phyloP scores from a whole-genome alignment of 768 basidiomycete genomes.

The Phlebiopsis gigantea region DNA sequence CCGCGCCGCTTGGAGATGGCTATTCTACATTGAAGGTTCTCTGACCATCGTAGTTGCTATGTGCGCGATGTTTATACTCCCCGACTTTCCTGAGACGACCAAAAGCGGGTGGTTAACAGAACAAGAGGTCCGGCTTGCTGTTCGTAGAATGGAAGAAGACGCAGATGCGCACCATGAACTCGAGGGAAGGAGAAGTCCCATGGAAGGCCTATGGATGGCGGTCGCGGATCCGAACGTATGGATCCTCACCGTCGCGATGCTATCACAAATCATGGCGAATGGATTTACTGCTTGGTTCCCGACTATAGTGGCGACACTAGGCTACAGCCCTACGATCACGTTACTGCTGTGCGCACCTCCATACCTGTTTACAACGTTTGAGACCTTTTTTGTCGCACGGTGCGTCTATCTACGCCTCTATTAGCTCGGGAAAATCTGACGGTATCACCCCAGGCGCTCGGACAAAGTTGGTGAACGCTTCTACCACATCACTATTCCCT shows the following conservation, averaged over 20 bases:
- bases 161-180: conserved; percentile 37
- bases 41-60: conserved; percentile 51
- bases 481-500: conserved; percentile 51
- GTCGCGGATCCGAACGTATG: conserved; percentile 81
- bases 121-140: conserved; percentile 50
- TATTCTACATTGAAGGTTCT: conserved; percentile 65
- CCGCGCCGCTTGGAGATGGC: conserved; percentile 64
- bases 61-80: conserved; percentile 56
- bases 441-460: conserved; percentile 47
- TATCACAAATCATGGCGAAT: conserved; percentile 48
- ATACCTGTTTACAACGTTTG: conserved; percentile 55
- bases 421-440: background rate
- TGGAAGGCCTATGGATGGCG: conserved; percentile 50
- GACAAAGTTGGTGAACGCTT: conserved; percentile 72
- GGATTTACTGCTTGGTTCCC: conserved; percentile 82
- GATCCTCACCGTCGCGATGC: conserved; percentile 63
- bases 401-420: conserved; percentile 19
- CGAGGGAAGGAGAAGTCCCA: conserved; percentile 10
- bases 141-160: conserved; percentile 59
- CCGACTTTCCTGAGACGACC: conserved; percentile 65
- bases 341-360: conserved; percentile 77
- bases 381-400: conserved; percentile 50
- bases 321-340: conserved; percentile 54
- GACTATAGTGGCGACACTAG: conserved; percentile 68
- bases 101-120: conserved; percentile 48